Evolutionary conservation across 2,329 filamentous ascomycete species (phyloP).

Genomic region (Aspergillus caelatus): DNA sequence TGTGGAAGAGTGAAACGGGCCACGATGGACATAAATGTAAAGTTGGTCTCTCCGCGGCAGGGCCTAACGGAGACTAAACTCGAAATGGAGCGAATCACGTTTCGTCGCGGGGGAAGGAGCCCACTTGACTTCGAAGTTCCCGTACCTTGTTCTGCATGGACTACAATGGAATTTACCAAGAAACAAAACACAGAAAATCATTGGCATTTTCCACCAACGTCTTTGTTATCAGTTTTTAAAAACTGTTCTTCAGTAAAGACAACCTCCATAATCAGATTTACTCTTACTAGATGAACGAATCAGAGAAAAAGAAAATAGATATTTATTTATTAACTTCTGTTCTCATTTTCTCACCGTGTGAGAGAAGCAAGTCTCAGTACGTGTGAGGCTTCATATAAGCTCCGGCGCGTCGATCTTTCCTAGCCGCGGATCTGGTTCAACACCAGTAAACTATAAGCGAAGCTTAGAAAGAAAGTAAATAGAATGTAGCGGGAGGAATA

Average conservation of each 20-base stretch:
- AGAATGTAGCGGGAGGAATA: neutral
- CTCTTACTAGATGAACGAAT: neutral
- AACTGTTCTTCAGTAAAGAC: neutral
- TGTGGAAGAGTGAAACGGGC: conserved; percentile 25
- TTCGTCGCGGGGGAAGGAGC: conserved; percentile 14
- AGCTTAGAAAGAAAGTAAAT: neutral
- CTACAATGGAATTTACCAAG: neutral
- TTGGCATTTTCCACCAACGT: too few relatives aligned
- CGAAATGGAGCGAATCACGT: conserved; percentile 16
- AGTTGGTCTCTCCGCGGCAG: neutral
- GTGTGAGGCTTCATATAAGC: neutral
- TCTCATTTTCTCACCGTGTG: neutral
- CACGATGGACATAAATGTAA: conserved; percentile 23
- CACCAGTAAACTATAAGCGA: neutral
- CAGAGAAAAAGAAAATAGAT: neutral
- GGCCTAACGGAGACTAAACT: conserved; percentile 37
- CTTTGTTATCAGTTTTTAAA: too few relatives aligned
- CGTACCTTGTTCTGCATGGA: neutral
- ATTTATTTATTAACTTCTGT: neutral
- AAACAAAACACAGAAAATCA: neutral
- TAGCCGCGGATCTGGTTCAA: neutral
- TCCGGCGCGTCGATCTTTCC: neutral
- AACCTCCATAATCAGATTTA: neutral
- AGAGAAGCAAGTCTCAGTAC: neutral
- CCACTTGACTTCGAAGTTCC: neutral